Conservation (phyloP, 495 filamentous ascomycete species). For the Penicillium arizonense region DNA sequence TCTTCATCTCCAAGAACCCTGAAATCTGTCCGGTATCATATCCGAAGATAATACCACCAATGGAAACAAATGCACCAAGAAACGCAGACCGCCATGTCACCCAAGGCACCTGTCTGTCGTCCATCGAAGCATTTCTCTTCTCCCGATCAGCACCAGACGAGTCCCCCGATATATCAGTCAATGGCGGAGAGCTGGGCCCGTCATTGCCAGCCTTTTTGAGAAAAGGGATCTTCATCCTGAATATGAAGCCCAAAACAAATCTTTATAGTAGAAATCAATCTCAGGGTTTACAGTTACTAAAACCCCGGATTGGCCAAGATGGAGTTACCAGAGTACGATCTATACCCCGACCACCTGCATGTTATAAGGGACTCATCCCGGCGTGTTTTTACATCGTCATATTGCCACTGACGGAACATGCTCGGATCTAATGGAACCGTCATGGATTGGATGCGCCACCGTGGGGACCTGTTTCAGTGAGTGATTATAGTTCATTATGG, state of each 20-base stretch:
- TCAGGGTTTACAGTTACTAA: not conserved
- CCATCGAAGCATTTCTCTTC: constrained; percentile 15
- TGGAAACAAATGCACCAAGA: constrained; percentile 55
- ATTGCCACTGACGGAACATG: constrained; percentile 12
- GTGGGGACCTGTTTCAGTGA: not conserved
- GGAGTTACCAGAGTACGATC: too few relatives aligned
- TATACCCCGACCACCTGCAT: not conserved
- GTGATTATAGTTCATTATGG: not conserved
- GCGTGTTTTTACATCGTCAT: constrained; percentile 6
- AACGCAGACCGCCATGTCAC: constrained; percentile 45
- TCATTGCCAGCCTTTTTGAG: not conserved
- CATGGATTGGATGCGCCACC: constrained; percentile 6
- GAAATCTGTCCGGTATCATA: constrained; percentile 53
- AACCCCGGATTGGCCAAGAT: not conserved
- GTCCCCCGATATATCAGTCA: constrained; percentile 10
- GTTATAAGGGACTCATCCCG: not conserved
- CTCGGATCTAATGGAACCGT: constrained; percentile 5
- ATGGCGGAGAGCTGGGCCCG: constrained; percentile 6
- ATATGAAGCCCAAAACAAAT: not conserved
- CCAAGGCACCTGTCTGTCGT: constrained; percentile 35
- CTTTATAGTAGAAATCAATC: not conserved
- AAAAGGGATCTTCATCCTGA: constrained; percentile 14
- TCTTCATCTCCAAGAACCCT: constrained; percentile 61
- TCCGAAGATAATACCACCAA: constrained; percentile 64
- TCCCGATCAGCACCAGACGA: constrained; percentile 2